These are phyloP conservation scores for Drechslerella coelobrocha DNA, from an alignment of 2,329 filamentous ascomycete genomes.

Conservation along the genomic window DNA sequence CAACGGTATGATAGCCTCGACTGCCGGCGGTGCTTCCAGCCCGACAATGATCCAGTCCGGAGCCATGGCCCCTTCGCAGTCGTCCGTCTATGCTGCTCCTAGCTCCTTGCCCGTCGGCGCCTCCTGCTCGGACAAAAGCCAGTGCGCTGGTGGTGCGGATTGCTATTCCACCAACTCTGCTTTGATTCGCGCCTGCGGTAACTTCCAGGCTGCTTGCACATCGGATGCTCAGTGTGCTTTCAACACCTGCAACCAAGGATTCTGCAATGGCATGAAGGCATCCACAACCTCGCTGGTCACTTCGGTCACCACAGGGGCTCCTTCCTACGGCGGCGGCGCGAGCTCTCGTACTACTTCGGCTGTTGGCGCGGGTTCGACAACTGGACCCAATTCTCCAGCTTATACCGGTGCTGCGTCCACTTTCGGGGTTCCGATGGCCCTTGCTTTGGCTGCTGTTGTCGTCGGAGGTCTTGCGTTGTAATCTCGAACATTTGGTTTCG, in stretches of 20 bases:
- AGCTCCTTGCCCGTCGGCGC: conserved; percentile 25
- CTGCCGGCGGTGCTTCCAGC: neutral
- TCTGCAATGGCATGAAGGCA: conserved; percentile 24
- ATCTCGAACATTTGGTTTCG: no score
- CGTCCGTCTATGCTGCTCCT: conserved; percentile 8
- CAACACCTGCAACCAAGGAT: conserved; percentile 32
- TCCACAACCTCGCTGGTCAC: conserved; percentile 16
- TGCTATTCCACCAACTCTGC: conserved; percentile 10
- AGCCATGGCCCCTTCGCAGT: neutral
- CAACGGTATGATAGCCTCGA: neutral
- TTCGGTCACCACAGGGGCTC: neutral
- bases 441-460: conserved; percentile 23
- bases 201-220: conserved; percentile 21
- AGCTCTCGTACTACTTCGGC: neutral
- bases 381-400: conserved; percentile 2
- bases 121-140: conserved; percentile 5
- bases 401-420: conserved; percentile 31
- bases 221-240: conserved; percentile 23
- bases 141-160: conserved; percentile 21
- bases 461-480: conserved; percentile 34
- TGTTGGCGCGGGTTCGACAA: neutral
- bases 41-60: conserved; percentile 6
- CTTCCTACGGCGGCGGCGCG: neutral
- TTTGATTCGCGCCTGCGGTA: conserved; percentile 15
- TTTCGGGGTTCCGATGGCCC: conserved; percentile 1